phyloP scores from a whole-genome alignment of 2,329 filamentous ascomycete species.

The Ophiocordyceps camponoti-floridani region DNA sequence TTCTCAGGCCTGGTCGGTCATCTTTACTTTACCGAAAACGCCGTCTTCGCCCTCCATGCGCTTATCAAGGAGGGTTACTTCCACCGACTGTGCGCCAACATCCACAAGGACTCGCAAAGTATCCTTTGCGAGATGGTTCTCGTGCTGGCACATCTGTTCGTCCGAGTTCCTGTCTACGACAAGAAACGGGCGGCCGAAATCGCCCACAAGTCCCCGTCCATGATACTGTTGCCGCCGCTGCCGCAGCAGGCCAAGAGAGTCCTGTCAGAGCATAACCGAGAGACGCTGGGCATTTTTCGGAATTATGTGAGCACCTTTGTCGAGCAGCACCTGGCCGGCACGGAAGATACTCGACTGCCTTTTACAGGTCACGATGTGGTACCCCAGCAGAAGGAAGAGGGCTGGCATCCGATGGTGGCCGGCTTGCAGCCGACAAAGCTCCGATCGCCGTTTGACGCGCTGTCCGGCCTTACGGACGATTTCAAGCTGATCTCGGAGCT shows the following conservation, averaged over 20 bases:
- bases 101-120: conserved; percentile 28
- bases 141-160: conserved; percentile 54
- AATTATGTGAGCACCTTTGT: conserved; percentile 54
- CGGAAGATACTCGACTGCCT: conserved; percentile 36
- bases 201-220: conserved; percentile 39
- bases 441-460: conserved; percentile 51
- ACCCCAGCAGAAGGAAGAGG: conserved; percentile 5
- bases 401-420: conserved; percentile 2
- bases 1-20: conserved; percentile 55
- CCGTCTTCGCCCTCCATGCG: conserved; percentile 60
- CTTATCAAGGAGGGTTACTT: conserved; percentile 57
- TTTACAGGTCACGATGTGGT: conserved; percentile 33
- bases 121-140: conserved; percentile 45
- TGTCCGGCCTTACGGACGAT: conserved; percentile 48
- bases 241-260: conserved; percentile 37
- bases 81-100: conserved; percentile 36
- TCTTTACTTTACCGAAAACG: conserved; percentile 61
- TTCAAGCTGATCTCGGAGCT: conserved; percentile 51
- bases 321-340: conserved; percentile 37
- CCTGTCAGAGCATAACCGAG: conserved; percentile 42
- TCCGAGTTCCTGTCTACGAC: conserved; percentile 30
- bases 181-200: conserved; percentile 26
- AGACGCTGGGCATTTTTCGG: conserved; percentile 47
- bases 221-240: conserved; percentile 46
- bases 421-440: conserved; percentile 23